Conservation (phyloP, 2,329 filamentous ascomycete species). For the Cryphonectria parasitica region DNA sequence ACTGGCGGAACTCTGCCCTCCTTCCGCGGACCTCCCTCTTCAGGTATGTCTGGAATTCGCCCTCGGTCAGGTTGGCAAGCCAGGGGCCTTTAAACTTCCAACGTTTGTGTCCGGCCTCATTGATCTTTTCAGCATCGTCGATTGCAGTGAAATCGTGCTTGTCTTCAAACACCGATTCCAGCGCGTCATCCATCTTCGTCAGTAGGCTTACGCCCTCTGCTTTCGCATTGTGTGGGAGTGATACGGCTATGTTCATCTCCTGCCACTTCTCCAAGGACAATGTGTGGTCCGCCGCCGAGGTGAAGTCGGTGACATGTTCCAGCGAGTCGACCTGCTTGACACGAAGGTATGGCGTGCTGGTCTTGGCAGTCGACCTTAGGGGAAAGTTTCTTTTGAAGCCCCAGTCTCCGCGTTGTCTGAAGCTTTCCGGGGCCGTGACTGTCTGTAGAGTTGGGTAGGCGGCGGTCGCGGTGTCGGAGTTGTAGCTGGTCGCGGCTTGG, state of each 20-base stretch:
- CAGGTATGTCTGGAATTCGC: conserved; percentile 62
- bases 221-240: conserved; percentile 46
- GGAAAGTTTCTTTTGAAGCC: conserved; percentile 87
- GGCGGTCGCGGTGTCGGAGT: conserved; percentile 72
- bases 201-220: neutral
- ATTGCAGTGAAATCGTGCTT: conserved; percentile 57
- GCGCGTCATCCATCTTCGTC: conserved; percentile 32
- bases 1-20: conserved; percentile 58
- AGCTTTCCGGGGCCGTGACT: conserved; percentile 75
- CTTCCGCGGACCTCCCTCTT: conserved; percentile 56
- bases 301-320: conserved; percentile 89
- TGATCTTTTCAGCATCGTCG: conserved; percentile 36
- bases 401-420: conserved; percentile 83
- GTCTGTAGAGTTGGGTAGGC: conserved; percentile 82
- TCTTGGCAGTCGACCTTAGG: conserved; percentile 71
- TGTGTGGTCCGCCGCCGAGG: conserved; percentile 79
- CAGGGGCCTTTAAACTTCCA: conserved; percentile 72
- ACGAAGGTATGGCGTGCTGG: conserved; percentile 74
- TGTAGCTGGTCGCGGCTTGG: conserved; percentile 50
- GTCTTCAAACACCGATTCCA: conserved; percentile 63
- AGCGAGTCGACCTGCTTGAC: conserved; percentile 80
- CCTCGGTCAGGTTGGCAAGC: conserved; percentile 65
- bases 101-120: conserved; percentile 49
- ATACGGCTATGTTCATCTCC: conserved; percentile 75
- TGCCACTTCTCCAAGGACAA: conserved; percentile 84